Conservation (phyloP, 805 yeast genomes). For the Hanseniaspora thailandica region DNA sequence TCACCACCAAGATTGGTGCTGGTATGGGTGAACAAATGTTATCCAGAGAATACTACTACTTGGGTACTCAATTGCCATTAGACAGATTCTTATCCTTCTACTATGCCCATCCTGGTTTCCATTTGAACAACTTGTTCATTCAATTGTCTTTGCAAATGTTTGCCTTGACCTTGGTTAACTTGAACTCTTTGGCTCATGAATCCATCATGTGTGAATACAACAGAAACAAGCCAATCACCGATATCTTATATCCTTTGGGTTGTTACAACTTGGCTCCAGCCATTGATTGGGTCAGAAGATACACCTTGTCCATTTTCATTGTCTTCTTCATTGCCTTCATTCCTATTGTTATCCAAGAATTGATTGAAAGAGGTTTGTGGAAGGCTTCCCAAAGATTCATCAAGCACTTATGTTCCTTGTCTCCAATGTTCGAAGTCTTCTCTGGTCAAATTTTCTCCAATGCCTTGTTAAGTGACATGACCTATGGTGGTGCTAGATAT, state of each 20-base stretch:
- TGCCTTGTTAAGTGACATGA: conserved; percentile 56
- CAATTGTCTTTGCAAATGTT: conserved; percentile 64
- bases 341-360: conserved; percentile 68
- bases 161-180: conserved; percentile 55
- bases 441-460: conserved; percentile 70
- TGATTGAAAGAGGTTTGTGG: conserved; percentile 72
- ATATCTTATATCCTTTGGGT: conserved; percentile 52
- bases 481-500: conserved; percentile 79
- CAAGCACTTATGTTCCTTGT: conserved; percentile 57
- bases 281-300: conserved; percentile 72
- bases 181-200: conserved; percentile 64
- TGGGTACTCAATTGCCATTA: conserved; percentile 69
- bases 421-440: conserved; percentile 75
- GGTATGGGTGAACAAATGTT: conserved; percentile 89
- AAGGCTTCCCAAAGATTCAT: conserved; percentile 57
- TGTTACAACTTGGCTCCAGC: conserved; percentile 67
- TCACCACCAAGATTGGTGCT: conserved; percentile 81
- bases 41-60: conserved; percentile 69
- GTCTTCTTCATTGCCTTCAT: conserved; percentile 71
- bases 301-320: conserved; percentile 67
- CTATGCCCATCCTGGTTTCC: conserved; percentile 83
- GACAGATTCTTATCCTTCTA: conserved; percentile 74
- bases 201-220: conserved; percentile 57
- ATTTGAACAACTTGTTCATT: conserved; percentile 67
- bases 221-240: conserved; percentile 55